Base-by-base conservation (phyloP, 2,329 filamentous ascomycete genomes). In the Venturia aucupariae region DNA sequence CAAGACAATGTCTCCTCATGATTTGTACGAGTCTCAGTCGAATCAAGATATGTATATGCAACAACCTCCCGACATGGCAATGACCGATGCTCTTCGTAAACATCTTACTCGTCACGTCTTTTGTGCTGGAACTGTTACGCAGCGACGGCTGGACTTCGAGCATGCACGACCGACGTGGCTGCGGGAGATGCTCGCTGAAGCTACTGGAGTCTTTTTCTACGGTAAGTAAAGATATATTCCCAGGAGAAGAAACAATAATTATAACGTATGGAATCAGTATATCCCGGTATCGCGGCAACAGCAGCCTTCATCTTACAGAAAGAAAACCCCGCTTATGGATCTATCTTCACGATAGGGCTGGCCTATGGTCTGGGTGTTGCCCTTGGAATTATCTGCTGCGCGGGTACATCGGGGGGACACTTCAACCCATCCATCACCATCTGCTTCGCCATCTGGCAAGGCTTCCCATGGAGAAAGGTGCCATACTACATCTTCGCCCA, bases 341-440 rank as follows among this genome's bases (percentile, higher is more conserved):
- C 76, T 67, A 67, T 84, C 35, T 81, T 85, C 69, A 79, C 83
- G 67, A 80, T 84, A 64, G 82, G 82, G 22, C 80, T 77, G 71
- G 81, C 81, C 2, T 85, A 82, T 69, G 81, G 80, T 4, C 70
- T 84, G 17, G 83, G 83, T 4, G 84, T 85, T 68, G 80, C 82
- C 15, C 83, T 84, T 67, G 83, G 83, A 57, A 83, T 85, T 71
- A 83, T 84, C 64, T 80, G 78, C 48, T 84, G 81, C 67, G 83
- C 76, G 10, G 73, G 81, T 1, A 81, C 79, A 1, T 82, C 79
- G 5, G 82, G 84, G 64, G 82, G 80, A 0, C 82, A 84, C 67
- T 82, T 84, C 69, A 83, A 83, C 67, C 81, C 81, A 3, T 80
- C 51, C 24, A 38, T 77, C 39, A 76, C 75, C 4, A 71, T 78